phyloP scores from a whole-genome alignment of 2,329 filamentous ascomycete genomes.

The Bipolaris victoriae region DNA sequence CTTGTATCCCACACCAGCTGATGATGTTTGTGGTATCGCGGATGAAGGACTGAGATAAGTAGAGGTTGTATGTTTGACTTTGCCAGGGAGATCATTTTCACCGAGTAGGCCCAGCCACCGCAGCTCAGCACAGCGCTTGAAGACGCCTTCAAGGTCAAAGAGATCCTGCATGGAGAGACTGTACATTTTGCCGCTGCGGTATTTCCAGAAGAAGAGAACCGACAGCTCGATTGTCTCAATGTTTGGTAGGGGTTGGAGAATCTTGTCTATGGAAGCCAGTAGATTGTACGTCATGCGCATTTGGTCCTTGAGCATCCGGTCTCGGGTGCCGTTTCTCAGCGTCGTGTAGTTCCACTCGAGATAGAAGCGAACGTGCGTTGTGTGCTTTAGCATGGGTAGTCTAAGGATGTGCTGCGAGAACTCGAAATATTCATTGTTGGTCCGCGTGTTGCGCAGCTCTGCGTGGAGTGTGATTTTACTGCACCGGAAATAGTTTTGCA shows the following conservation, averaged over 20 bases:
- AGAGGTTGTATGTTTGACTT: slow-evolving; percentile 7
- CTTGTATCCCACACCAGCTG: slow-evolving; percentile 45
- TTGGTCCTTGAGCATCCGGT: slow-evolving; percentile 34
- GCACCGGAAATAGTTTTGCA: slow-evolving; percentile 35
- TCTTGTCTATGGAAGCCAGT: slow-evolving; percentile 40
- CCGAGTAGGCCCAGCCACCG: slow-evolving; percentile 40
- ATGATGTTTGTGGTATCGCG: slow-evolving; percentile 3
- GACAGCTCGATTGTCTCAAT: slow-evolving; percentile 42
- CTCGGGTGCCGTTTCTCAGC: slow-evolving; percentile 26
- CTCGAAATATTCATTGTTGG: slow-evolving; percentile 42
- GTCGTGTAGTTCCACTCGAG: slow-evolving; percentile 46
- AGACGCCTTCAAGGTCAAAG: slow-evolving; percentile 45
- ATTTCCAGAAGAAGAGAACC: slow-evolving; percentile 46
- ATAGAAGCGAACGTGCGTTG: slow-evolving; percentile 43
- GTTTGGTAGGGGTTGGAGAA: slow-evolving; percentile 30
- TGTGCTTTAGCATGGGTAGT: slow-evolving; percentile 36
- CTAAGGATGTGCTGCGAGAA: slow-evolving; percentile 44
- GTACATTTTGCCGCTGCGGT: slow-evolving; percentile 41
- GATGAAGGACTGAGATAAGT: slow-evolving; percentile 25
- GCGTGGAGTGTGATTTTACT: slow-evolving; percentile 44
- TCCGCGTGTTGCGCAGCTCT: slow-evolving; percentile 40
- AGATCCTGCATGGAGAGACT: slow-evolving; percentile 45
- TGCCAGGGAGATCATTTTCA: slow-evolving; percentile 27
- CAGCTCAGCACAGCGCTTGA: slow-evolving; percentile 42
- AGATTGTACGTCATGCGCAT: slow-evolving; percentile 41